Base-by-base conservation (phyloP, 2,329 filamentous ascomycete genomes). In the Rhinocladiella mackenziei region DNA sequence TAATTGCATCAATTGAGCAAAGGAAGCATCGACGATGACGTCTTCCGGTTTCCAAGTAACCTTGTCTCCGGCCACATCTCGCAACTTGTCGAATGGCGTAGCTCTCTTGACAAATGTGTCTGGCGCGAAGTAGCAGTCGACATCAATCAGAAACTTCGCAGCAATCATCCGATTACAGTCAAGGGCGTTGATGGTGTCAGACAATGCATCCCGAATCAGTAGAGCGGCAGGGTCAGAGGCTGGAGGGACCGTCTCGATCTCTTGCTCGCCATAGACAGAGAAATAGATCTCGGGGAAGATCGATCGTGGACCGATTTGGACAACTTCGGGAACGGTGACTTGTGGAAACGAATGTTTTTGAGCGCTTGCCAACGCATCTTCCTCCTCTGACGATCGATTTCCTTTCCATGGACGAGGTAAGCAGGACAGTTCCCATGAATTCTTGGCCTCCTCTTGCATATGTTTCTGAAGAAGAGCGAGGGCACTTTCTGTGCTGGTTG, bases 31-130 rank as follows among this genome's bases (percentile, higher is more conserved):
- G n/a, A 98, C 88, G 2, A 86, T 86, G 46, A 97, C 85, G 66
- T 98, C 92, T 68, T 98, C 92, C 0, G 92, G 89, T 66, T 98
- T 98, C 91, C 92, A 98, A 0, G 87, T 89, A 10, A 84, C 80
- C 53, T 77, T 76, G 41, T 78, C 69, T 33, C 83, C 83, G 1
- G 72, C 62, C 14, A 77, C 60, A 32, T 83, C 79, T 23, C 84
- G 79, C 36, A 98, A 77, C 60, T 89, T 84, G 64, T 98, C 92
- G 59, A 95, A 96, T 0, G 89, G 82, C 1, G 88, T 96, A 1
- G 88, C 89, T 45, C 92, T 84, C 69, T 95, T 94, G 45, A 95
- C 83, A 64, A 98, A 98, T 1, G 87, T 96, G 42, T 82, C 80
- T 7, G 86, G 80, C 0, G 89, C 78, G 70, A 95, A 98, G 68